These are phyloP conservation scores for Centaurea solstitialis DNA, from an alignment of 129 eudicot species.

Conservation along the genomic window DNA sequence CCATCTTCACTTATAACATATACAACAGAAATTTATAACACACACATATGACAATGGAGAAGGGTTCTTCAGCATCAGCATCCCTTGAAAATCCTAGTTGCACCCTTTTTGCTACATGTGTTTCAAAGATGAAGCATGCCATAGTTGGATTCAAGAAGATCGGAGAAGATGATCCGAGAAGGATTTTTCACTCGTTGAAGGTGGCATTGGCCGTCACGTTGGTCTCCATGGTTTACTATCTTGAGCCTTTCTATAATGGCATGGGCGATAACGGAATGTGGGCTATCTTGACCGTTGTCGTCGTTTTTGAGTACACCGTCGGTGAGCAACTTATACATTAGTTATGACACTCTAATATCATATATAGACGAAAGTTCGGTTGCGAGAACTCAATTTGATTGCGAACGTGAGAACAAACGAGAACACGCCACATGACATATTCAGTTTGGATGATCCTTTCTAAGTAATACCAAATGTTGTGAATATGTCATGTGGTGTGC, in stretches of 20 bases:
- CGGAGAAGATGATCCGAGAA: constrained; percentile 72
- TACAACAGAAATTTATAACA: constrained; percentile 18
- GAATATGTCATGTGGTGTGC: no score
- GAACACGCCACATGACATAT: no score
- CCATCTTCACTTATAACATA: no score
- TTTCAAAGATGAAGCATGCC: constrained; percentile 33
- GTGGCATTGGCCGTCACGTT: constrained; percentile 70
- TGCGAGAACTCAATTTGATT: no score
- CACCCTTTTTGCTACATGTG: not conserved
- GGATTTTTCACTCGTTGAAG: constrained; percentile 54
- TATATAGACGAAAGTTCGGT: no score
- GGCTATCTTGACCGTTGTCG: constrained; percentile 78
- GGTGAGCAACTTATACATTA: constrained; percentile 40
- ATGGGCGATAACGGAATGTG: constrained; percentile 72
- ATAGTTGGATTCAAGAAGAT: constrained; percentile 32
- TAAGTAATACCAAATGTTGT: no score
- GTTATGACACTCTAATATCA: no score
- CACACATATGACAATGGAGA: constrained; percentile 29
- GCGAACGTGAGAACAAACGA: no score
- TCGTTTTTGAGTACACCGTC: constrained; percentile 71
- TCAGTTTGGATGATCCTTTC: no score
- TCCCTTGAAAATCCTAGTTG: not conserved
- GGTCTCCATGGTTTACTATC: constrained; percentile 66
- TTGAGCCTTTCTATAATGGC: constrained; percentile 59
- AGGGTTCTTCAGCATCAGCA: constrained; percentile 28